Percentiles rank a stretch among this genome's conserved stretches.
These are phyloP conservation scores for Penicillium sclerotiorum DNA, from an alignment of 2,329 filamentous ascomycete species.

Conservation along the genomic window DNA sequence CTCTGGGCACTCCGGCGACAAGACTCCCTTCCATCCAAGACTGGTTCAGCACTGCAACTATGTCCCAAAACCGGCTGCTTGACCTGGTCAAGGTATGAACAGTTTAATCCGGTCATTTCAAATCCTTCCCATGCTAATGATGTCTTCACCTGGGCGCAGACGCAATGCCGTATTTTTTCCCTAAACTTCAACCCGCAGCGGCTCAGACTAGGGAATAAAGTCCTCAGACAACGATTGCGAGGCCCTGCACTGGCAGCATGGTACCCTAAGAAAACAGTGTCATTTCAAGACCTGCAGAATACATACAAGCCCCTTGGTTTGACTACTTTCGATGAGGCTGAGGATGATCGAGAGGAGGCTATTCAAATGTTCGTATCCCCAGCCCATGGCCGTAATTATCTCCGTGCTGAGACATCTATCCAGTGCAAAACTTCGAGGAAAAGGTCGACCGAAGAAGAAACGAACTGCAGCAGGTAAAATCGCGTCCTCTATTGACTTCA, in stretches of 20 bases:
- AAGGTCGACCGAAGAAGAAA: slow-evolving; percentile 90
- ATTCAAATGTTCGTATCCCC: slow-evolving; percentile 57
- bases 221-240: slow-evolving; percentile 82
- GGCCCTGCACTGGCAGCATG: slow-evolving; percentile 84
- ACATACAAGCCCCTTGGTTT: slow-evolving; percentile 66
- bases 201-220: slow-evolving; percentile 83
- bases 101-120: no score
- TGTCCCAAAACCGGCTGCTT: slow-evolving; percentile 56
- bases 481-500: neutral
- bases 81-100: slow-evolving; percentile 75
- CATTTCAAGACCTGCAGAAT: slow-evolving; percentile 72
- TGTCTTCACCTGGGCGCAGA: slow-evolving; percentile 52
- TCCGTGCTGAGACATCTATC: slow-evolving; percentile 19
- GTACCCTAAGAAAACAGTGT: slow-evolving; percentile 77
- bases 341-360: slow-evolving; percentile 75
- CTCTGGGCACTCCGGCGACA: neutral
- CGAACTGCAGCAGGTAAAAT: slow-evolving; percentile 53
- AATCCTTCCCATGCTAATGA: no score
- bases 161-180: slow-evolving; percentile 88
- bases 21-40: no score
- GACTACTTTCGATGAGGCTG: slow-evolving; percentile 71
- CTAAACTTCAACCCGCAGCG: slow-evolving; percentile 86
- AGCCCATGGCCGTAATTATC: neutral
- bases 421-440: slow-evolving; percentile 77
- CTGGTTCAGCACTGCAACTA: slow-evolving; percentile 21